Percentiles rank a stretch among this genome's conserved stretches.
These are phyloP conservation scores for Alternaria viburni DNA, from an alignment of 2,329 filamentous ascomycete species.

Conservation along the genomic window DNA sequence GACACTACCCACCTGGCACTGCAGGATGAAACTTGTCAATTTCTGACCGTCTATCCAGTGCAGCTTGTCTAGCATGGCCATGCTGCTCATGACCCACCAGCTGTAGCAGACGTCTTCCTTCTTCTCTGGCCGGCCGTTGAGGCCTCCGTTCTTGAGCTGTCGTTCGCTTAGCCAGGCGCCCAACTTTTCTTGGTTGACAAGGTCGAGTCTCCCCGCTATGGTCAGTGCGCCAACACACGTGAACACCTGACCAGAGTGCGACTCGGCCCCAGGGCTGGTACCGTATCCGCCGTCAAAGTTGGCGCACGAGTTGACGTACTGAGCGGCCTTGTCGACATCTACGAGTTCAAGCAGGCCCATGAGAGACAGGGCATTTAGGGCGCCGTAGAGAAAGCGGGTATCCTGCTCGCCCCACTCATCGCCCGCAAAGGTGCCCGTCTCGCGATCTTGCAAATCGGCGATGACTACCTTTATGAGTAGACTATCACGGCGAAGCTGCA, in stretches of 20 bases:
- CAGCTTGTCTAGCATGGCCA: constrained; percentile 84
- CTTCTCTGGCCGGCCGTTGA: constrained; percentile 96
- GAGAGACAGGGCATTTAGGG: constrained; percentile 87
- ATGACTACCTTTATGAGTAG: constrained; percentile 65
- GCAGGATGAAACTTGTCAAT: constrained; percentile 80
- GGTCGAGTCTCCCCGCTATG: constrained; percentile 81
- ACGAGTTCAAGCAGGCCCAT: constrained; percentile 75
- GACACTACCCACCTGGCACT: constrained; percentile 68
- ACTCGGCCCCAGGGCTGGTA: constrained; percentile 86
- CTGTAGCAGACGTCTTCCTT: constrained; percentile 97
- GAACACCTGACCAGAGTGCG: constrained; percentile 94
- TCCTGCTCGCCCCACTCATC: constrained; percentile 98
- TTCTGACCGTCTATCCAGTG: constrained; percentile 93
- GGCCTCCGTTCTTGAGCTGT: constrained; percentile 82
- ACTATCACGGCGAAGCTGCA: background rate
- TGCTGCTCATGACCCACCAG: constrained; percentile 95
- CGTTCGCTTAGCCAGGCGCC: constrained; percentile 92
- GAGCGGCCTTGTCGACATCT: constrained; percentile 79
- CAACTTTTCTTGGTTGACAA: constrained; percentile 81
- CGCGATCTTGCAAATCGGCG: constrained; percentile 76
- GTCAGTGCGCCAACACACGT: constrained; percentile 88
- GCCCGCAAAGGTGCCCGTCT: constrained; percentile 87
- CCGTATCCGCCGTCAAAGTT: constrained; percentile 97
- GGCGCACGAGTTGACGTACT: constrained; percentile 79
- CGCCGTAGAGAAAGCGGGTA: constrained; percentile 91